Evolutionary conservation across 2,329 filamentous ascomycete genomes (phyloP).

Genomic region (Fusarium sublunatum): DNA sequence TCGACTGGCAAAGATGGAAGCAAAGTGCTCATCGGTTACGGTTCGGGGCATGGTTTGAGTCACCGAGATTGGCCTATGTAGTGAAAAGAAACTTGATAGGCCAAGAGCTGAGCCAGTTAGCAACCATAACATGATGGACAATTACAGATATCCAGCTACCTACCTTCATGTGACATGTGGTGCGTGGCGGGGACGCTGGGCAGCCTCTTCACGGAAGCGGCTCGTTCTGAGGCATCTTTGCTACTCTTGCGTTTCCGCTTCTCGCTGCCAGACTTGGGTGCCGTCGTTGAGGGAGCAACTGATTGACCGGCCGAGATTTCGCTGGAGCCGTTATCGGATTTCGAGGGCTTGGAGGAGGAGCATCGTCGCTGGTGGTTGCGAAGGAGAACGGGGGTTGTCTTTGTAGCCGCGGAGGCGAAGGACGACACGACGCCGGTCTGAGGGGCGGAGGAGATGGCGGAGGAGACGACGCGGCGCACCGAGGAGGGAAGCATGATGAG

Average conservation of each 20-base stretch:
- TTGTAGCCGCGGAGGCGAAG: conserved; percentile 56
- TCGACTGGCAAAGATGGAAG: conserved; percentile 79
- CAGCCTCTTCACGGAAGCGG: conserved; percentile 65
- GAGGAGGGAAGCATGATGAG: conserved; percentile 65
- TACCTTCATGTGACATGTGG: conserved; percentile 76
- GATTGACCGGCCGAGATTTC: conserved; percentile 62
- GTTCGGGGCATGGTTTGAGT: conserved; percentile 81
- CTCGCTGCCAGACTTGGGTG: conserved; percentile 59
- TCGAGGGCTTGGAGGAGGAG: conserved; percentile 72
- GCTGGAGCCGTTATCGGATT: conserved; percentile 66
- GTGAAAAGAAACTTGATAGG: conserved; percentile 93
- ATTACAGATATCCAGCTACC: conserved; percentile 26
- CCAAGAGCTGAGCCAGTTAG: conserved; percentile 74
- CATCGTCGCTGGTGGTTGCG: conserved; percentile 64
- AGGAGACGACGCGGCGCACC: conserved; percentile 65
- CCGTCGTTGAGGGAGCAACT: conserved; percentile 60
- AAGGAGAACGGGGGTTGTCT: conserved; percentile 53
- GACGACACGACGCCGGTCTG: conserved; percentile 58
- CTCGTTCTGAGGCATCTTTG: conserved; percentile 61
- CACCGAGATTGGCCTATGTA: conserved; percentile 93
- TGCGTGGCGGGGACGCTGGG: conserved; percentile 81
- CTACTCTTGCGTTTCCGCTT: conserved; percentile 68
- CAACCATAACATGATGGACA: background rate
- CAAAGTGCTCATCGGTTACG: conserved; percentile 80
- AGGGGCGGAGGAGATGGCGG: conserved; percentile 59